A percentile compares a stretch with the other conserved stretches of the same genome.
Evolutionary conservation across 257 asterid species (phyloP).

Genomic region (Capsicum baccatum): DNA sequence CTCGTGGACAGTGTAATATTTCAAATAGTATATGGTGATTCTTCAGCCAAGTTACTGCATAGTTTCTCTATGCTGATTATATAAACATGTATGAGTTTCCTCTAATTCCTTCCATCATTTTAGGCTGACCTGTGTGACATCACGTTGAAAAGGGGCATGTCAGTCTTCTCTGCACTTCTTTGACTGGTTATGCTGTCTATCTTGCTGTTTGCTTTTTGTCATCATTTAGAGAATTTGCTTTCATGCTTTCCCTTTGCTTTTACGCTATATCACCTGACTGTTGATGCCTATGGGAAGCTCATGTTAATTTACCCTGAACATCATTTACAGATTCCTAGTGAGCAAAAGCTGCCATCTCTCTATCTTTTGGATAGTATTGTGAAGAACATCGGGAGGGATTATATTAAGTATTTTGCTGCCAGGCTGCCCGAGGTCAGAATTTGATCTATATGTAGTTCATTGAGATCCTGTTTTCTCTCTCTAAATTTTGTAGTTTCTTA

Average conservation of each 20-base stretch:
- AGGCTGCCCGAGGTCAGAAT: slow-evolving; percentile 81
- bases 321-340: slow-evolving; percentile 79
- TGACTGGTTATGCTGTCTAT: background rate
- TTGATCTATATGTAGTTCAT: slow-evolving; percentile 11
- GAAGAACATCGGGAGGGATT: slow-evolving; percentile 96
- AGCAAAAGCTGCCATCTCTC: slow-evolving; percentile 92
- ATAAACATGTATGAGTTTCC: slow-evolving; percentile 8
- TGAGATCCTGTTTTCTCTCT: slow-evolving; percentile 3
- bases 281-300: background rate
- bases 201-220: slow-evolving; percentile 9
- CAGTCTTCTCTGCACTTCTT: background rate
- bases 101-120: background rate
- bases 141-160: background rate
- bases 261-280: slow-evolving; percentile 24
- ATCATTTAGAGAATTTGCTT: slow-evolving; percentile 8
- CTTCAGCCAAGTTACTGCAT: slow-evolving; percentile 10
- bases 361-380: slow-evolving; percentile 95
- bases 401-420: slow-evolving; percentile 73
- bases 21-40: slow-evolving; percentile 22
- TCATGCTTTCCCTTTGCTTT: background rate
- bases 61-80: slow-evolving; percentile 4
- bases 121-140: background rate
- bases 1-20: background rate
- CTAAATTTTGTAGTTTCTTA: slow-evolving; percentile 22
- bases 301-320: slow-evolving; percentile 44